These are phyloP conservation scores for Globisporangium middletonii DNA, from an alignment of 352 stramenopile genomes.

Conservation along the genomic window DNA sequence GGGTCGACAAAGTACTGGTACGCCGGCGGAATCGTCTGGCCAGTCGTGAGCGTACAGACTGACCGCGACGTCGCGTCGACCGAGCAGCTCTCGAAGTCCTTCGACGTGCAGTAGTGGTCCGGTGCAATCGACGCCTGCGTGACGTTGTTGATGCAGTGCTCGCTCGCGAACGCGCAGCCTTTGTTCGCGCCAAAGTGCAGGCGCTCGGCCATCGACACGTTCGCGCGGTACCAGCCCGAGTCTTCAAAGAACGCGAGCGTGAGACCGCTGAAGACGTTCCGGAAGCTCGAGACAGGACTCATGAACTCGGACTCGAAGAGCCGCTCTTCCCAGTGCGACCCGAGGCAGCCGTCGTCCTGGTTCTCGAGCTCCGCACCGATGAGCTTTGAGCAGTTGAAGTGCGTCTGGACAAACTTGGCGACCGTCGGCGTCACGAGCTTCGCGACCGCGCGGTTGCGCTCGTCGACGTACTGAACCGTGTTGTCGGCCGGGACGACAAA, in stretches of 20 bases:
- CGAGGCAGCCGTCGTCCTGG: conserved; percentile 64
- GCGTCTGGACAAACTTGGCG: conserved; percentile 41
- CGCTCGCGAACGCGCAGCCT: conserved; percentile 58
- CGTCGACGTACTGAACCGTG: conserved; percentile 50
- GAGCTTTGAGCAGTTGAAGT: conserved; percentile 63
- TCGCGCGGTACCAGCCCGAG: conserved; percentile 76
- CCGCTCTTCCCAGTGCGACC: conserved; percentile 81
- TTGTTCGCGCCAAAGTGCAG: conserved; percentile 63
- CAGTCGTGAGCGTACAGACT: conserved; percentile 46
- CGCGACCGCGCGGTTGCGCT: conserved; percentile 47
- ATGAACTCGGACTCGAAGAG: conserved; percentile 84
- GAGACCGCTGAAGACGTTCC: conserved; percentile 61
- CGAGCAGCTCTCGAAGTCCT: conserved; percentile 57
- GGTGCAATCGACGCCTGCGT: conserved; percentile 32
- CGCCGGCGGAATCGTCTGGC: conserved; percentile 30
- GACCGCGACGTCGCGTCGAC: conserved; percentile 67
- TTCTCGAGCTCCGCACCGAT: conserved; percentile 72
- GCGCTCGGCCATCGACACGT: conserved; percentile 35
- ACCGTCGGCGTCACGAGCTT: conserved; percentile 71
- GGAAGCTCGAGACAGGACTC: conserved; percentile 67
- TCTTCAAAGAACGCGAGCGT: conserved; percentile 82
- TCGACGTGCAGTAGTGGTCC: conserved; percentile 66
- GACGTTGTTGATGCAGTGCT: conserved; percentile 58
- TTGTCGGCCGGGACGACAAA: conserved; percentile 25
- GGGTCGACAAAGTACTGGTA: conserved; percentile 62